Percentiles rank a stretch among this genome's conserved stretches.
phyloP scores from a whole-genome alignment of 495 filamentous ascomycete species.

The Delitschia confertaspora region DNA sequence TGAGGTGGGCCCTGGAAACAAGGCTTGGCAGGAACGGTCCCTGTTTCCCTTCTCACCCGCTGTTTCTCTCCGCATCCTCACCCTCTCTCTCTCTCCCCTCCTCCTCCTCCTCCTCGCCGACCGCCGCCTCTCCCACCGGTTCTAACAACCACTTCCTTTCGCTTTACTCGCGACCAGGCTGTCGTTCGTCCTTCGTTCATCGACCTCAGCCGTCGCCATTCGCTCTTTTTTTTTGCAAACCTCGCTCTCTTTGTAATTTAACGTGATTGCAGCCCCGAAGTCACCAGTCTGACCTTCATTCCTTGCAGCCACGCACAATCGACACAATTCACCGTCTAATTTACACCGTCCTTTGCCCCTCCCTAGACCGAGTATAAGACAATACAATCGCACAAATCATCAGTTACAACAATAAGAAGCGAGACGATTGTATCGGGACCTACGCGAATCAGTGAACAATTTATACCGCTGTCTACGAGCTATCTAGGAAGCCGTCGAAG shows the following conservation, averaged over 20 bases:
- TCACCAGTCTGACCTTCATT: constrained; percentile 23
- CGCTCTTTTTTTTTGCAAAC: constrained; percentile 20
- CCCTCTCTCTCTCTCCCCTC: constrained; percentile 6
- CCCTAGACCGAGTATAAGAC: no score
- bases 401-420: no score
- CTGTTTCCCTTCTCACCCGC: not conserved
- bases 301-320: constrained; percentile 23
- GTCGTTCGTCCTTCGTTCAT: constrained; percentile 31
- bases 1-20: no score
- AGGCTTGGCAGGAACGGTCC: no score
- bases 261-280: constrained; percentile 4
- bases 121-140: not conserved
- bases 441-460: no score
- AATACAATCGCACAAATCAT: no score
- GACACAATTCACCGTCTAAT: no score
- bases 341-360: no score
- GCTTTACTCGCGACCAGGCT: constrained; percentile 27
- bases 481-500: no score
- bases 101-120: constrained; percentile 6
- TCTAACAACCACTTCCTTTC: constrained; percentile 14
- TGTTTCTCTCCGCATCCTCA: constrained; percentile 3
- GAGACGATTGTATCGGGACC: no score
- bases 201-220: constrained; percentile 28
- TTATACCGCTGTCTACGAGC: no score
- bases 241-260: constrained; percentile 19